Evolutionary conservation across 2,329 filamentous ascomycete species (phyloP).

Genomic region (Colletotrichum liriopes): DNA sequence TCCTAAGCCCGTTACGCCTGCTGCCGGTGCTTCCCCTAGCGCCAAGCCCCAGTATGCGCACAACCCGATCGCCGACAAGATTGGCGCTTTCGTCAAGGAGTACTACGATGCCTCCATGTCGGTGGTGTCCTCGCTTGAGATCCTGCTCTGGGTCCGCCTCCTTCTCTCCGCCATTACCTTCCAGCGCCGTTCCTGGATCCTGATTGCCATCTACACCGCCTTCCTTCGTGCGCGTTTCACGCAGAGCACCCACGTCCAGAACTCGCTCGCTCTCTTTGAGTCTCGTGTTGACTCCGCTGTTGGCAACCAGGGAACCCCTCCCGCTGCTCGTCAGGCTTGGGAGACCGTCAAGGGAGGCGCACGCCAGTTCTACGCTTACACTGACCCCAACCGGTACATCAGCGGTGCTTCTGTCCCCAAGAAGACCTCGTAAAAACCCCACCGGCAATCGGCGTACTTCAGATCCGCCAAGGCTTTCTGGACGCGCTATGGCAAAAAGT

Average conservation of each 20-base stretch:
- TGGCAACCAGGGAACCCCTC: constrained; percentile 89
- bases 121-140: constrained; percentile 90
- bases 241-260: constrained; percentile 95
- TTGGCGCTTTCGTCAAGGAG: constrained; percentile 95
- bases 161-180: constrained; percentile 87
- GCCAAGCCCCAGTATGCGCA: constrained; percentile 69
- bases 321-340: constrained; percentile 85
- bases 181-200: constrained; percentile 91
- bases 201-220: constrained; percentile 87
- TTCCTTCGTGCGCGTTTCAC: constrained; percentile 93
- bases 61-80: constrained; percentile 81
- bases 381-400: constrained; percentile 83
- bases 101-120: constrained; percentile 99
- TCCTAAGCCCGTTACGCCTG: constrained; percentile 67
- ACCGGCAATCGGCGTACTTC: neutral
- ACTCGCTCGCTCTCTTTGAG: constrained; percentile 80
- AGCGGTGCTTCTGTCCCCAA: constrained; percentile 68
- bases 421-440: constrained; percentile 57
- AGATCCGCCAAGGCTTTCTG: neutral
- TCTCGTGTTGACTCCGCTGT: constrained; percentile 85
- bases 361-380: constrained; percentile 83
- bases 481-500: neutral
- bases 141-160: constrained; percentile 88
- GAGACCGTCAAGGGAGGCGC: constrained; percentile 81
- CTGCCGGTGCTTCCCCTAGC: constrained; percentile 69